Percentiles rank a stretch among this genome's conserved stretches.
Evolutionary conservation across 106 monocot species (phyloP).

Genomic region (Acorus gramineus): DNA sequence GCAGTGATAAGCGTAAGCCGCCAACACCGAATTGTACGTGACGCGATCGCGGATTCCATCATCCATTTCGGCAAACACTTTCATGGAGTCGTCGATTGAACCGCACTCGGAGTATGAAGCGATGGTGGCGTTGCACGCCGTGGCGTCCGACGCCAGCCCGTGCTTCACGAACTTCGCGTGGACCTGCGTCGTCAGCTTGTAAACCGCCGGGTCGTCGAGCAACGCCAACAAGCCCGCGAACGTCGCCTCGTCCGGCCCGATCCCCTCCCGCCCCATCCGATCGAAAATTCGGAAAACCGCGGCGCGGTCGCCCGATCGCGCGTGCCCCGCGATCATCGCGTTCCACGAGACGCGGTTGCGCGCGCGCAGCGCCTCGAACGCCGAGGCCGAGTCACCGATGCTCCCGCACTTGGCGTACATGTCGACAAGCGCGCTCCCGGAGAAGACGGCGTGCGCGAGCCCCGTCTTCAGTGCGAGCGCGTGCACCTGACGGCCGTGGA

Average conservation of each 20-base stretch:
- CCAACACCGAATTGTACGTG: constrained; percentile 69
- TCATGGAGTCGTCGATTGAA: constrained; percentile 30
- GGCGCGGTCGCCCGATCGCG: constrained; percentile 9
- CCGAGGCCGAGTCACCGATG: constrained; percentile 18
- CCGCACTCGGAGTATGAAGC: constrained; percentile 53
- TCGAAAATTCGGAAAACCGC: constrained; percentile 21
- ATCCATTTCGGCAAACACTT: constrained; percentile 34
- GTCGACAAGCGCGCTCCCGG: constrained; percentile 49
- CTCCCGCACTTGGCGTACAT: constrained; percentile 51
- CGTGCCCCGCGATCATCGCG: constrained; percentile 37
- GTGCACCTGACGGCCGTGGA: constrained; percentile 40
- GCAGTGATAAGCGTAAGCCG: constrained; percentile 41
- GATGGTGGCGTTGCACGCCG: constrained; percentile 55
- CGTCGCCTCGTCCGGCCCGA: constrained; percentile 41
- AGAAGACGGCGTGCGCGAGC: constrained; percentile 47
- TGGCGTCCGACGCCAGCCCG: constrained; percentile 24
- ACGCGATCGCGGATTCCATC: constrained; percentile 33
- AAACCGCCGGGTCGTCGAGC: constrained; percentile 11
- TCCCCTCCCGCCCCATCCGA: constrained; percentile 35
- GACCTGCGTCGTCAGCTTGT: constrained; percentile 23
- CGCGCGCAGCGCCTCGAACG: constrained; percentile 22
- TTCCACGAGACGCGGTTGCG: constrained; percentile 65
- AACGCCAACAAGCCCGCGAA: constrained; percentile 56
- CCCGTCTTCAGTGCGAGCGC: constrained; percentile 29
- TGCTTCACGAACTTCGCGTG: constrained; percentile 52